A percentile compares a stretch with the other conserved stretches of the same genome.
These are phyloP conservation scores for Pseudozyma sp. DNA, from an alignment of 1,284 basidiomycete species.

Conservation along the genomic window DNA sequence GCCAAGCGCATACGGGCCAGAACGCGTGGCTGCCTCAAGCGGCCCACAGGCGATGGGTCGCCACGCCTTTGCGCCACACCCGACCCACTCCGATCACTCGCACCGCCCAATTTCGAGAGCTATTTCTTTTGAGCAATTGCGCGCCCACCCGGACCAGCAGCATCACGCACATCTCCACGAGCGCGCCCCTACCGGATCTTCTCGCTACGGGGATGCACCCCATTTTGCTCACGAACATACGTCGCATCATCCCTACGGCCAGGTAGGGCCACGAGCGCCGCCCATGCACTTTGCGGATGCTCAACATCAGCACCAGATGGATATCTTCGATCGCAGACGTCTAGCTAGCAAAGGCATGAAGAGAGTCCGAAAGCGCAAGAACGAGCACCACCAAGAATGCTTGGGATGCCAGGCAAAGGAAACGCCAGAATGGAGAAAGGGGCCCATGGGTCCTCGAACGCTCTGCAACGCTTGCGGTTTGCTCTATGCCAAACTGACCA, in stretches of 20 bases:
- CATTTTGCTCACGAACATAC: conserved; percentile 6
- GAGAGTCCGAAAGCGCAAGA: conserved; percentile 48
- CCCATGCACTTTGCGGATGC: conserved; percentile 17
- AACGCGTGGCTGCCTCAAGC: conserved; percentile 1
- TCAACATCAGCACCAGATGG: conserved; percentile 39
- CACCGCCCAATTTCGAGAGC: conserved; percentile 22
- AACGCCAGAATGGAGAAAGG: conserved; percentile 67
- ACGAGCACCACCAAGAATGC: conserved; percentile 52
- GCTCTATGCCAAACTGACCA: conserved; percentile 61
- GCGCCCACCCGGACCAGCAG: background rate
- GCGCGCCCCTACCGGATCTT: background rate
- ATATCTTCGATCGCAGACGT: conserved; percentile 32
- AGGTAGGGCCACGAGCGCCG: background rate
- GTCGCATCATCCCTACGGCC: conserved; percentile 1
- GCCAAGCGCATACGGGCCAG: background rate
- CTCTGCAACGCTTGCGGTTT: conserved; percentile 66
- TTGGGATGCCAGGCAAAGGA: conserved; percentile 53
- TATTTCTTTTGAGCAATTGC: conserved; percentile 31
- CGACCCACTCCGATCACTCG: conserved; percentile 1
- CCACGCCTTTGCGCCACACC: background rate
- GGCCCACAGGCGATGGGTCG: background rate
- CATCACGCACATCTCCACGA: background rate
- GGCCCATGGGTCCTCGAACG: conserved; percentile 64
- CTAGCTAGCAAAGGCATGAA: conserved; percentile 52
- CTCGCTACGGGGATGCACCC: conserved; percentile 1